Base-by-base conservation (phyloP, 2,329 filamentous ascomycete genomes). In the Hypoxylon sp. region DNA sequence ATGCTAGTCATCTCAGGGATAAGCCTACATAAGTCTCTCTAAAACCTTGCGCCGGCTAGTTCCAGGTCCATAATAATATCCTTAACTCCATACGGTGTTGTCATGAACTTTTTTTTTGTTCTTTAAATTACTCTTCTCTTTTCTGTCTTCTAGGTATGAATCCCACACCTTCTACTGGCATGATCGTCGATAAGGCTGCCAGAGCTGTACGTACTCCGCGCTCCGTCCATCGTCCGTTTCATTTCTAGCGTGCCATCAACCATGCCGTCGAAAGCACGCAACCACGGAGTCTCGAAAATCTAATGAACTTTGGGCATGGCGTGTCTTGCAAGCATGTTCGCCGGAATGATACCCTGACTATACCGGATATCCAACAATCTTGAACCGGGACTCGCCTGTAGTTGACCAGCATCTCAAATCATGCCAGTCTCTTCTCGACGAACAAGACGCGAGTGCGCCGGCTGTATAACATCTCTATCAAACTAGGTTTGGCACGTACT, bases 1-100 rank as follows among this genome's bases (percentile, higher is more conserved):
- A 72, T 71, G 71, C 71, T 60, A 70, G 71, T 71, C 71, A 72
- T 70, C 59, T 57, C 69, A 70, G 59, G 68, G 65, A 68, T 70
- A 29, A 29, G 22, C 52, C 56, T 63, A 65, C 69, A 68, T 67
- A 57, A 63, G 53, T 63, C 46, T 69, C 57, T 69, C 57, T 10
- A 56, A 51, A 66, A 60, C 67, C 63, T 52, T 56, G 63, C 59
- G 56, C 54, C 65, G 59, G 59, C 58, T 70, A 63, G 68, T 70
- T 64, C 65, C 62, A 70, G 55, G 46, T 68, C 58, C 63, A 63
- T 50, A 48, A 60, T 59, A 59, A 47, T 65, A 55, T 33, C 14
- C 19, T 47, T 17, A 42, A 22, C 35, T 14, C 44, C 63, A 17
- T 68, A 57, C 48, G 33, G 51, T 47, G 55, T 58, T 33, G 37